Evolutionary conservation across 345 rosid genomes (phyloP).

Genomic region (Raphanus raphanistrum): DNA sequence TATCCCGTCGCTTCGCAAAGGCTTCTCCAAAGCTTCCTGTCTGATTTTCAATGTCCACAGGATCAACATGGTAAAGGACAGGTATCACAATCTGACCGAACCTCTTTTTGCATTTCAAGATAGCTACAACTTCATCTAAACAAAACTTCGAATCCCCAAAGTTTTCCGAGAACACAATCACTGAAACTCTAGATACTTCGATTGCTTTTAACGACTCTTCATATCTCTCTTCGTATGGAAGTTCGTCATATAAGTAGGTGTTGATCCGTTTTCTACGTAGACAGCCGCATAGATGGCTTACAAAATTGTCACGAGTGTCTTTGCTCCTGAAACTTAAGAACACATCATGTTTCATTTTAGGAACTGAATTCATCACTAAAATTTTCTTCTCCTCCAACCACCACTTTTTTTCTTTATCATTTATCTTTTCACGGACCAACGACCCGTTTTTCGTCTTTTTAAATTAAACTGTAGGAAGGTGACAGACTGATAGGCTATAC

Average conservation of each 20-base stretch:
- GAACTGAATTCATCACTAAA: background rate
- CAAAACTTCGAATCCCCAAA: slow-evolving; percentile 38
- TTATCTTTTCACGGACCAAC: background rate
- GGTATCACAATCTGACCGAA: slow-evolving; percentile 39
- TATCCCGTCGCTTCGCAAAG: slow-evolving; percentile 16
- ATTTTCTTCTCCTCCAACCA: background rate
- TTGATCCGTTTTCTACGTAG: slow-evolving; percentile 31
- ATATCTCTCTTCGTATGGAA: slow-evolving; percentile 16
- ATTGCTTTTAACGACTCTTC: slow-evolving; percentile 22
- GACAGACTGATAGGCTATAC: background rate
- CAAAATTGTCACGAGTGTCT: slow-evolving; percentile 38
- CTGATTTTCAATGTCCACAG: slow-evolving; percentile 33
- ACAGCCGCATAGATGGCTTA: slow-evolving; percentile 35
- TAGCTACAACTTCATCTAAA: slow-evolving; percentile 36
- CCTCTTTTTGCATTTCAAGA: slow-evolving; percentile 31
- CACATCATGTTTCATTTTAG: slow-evolving; percentile 32
- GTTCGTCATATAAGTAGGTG: slow-evolving; percentile 26
- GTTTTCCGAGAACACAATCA: slow-evolving; percentile 31
- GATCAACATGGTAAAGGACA: slow-evolving; percentile 38
- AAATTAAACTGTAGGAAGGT: background rate
- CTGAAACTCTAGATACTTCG: slow-evolving; percentile 19
- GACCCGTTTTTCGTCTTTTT: background rate
- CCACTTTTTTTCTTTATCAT: background rate
- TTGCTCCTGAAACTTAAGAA: slow-evolving; percentile 36
- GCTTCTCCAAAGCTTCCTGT: slow-evolving; percentile 34